Base-by-base conservation (phyloP, 805 yeast genomes). In the Ogataea corticis region DNA sequence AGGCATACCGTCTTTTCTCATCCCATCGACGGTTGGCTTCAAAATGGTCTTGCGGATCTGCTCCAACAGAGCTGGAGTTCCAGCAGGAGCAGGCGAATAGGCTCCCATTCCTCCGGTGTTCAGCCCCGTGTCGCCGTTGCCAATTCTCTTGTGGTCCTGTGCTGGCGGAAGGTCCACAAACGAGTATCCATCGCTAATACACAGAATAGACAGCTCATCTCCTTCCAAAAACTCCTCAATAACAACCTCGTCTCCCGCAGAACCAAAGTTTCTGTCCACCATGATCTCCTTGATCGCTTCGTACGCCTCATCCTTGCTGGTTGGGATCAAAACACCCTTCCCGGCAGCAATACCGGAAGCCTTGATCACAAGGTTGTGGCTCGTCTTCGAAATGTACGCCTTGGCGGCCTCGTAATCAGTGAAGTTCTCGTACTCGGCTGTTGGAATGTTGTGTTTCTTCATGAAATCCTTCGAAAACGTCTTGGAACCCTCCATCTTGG, bases 81-180 rank as follows among this genome's bases (percentile, higher is more conserved):
- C 98, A 51, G 89, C 75, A 45, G 99, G 99, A 10, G 98, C 96
- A 27, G 99, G 99, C 7, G 98, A 94, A 62, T 94, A 94, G 7
- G 98, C 96, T 53, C 99, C 99, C 99, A 94, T 94, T 52, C 99
- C 99, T 56, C 99, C 99, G 31, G 99, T 94, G 71, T 94, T 94
- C 51, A 92, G 76, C 19, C 99, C 99, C 32, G 82, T 73, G 66
- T 94, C 99, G 49, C 91, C 91, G 60, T 95, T 88, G 45, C 96
- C 96, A 56, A 86, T 78, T 67, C 99, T 83, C 73, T 94, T 94
- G 71, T 94, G 99, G 65, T 94, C 99, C 71, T 94, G 99, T 21
- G 98, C 97, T 36, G 98, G 87, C 34, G 99, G 99, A 48, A 94
- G 78, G 64, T 88, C 91, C 64, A 83, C 79, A 61, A 83, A 84